Conservation (phyloP, 305 asterid genomes). For the Fraxinus paxiana region DNA sequence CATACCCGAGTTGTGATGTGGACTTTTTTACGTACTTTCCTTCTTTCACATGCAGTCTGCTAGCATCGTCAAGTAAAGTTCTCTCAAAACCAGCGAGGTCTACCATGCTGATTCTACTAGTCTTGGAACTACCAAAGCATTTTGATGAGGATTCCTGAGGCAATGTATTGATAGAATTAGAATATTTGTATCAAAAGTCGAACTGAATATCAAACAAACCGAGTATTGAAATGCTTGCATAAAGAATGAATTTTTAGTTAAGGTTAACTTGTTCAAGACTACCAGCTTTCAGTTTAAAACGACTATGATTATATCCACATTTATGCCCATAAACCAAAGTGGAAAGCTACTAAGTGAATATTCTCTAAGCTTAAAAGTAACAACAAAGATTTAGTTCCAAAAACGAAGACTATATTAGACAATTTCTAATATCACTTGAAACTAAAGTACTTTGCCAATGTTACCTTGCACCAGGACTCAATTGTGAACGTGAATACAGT, state of each 20-base stretch:
- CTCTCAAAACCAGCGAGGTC: conserved; percentile 93
- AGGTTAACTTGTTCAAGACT: neutral
- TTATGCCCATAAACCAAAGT: neutral
- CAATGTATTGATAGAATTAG: neutral
- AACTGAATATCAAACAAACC: neutral
- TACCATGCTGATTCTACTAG: conserved; percentile 77
- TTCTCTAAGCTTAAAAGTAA: neutral
- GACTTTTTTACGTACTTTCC: conserved; percentile 81
- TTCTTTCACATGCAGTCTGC: conserved; percentile 64
- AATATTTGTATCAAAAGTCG: neutral
- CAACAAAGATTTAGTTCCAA: neutral
- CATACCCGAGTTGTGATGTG: conserved; percentile 86
- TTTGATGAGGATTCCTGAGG: conserved; percentile 78
- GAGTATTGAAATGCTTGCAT: neutral
- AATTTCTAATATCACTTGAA: neutral
- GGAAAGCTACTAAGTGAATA: neutral
- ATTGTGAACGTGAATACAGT: conserved; percentile 73
- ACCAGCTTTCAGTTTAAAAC: neutral
- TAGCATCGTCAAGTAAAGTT: conserved; percentile 56
- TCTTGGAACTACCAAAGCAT: conserved; percentile 86
- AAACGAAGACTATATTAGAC: neutral
- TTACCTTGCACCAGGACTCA: conserved; percentile 97
- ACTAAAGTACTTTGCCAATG: neutral
- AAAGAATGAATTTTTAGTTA: neutral
- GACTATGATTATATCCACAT: neutral